These are phyloP conservation scores for Domatiomyces catenatus DNA, from an alignment of 2,329 filamentous ascomycete genomes.

Conservation along the genomic window DNA sequence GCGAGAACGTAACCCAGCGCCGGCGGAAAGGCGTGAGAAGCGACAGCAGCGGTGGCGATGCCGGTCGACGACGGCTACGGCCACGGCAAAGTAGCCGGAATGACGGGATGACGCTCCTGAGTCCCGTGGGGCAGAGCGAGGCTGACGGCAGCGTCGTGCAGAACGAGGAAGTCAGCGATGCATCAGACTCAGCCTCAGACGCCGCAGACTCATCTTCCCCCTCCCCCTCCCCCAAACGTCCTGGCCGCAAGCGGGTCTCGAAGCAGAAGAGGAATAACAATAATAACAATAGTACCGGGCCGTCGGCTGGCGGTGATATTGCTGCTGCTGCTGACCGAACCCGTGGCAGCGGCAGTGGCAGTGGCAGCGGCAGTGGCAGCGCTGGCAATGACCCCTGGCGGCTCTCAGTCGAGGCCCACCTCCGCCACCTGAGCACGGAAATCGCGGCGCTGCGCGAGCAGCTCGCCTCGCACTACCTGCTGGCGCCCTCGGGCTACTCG, in stretches of 20 bases:
- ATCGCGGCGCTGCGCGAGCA: conserved; percentile 85
- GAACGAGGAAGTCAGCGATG: conserved; percentile 32
- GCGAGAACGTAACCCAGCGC: conserved; percentile 1
- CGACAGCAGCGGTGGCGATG: conserved; percentile 1
- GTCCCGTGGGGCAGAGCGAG: conserved; percentile 58
- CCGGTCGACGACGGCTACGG: conserved; percentile 1
- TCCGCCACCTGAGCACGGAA: conserved; percentile 82
- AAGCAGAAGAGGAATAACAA: conserved; percentile 22
- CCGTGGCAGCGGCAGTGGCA: neutral
- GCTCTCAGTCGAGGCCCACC: conserved; percentile 56
- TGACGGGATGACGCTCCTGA: conserved; percentile 54
- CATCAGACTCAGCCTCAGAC: conserved; percentile 18
- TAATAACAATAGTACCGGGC: no score
- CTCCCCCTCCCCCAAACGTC: conserved; percentile 1
- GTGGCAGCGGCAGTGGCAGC: neutral
- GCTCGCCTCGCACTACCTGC: conserved; percentile 59
- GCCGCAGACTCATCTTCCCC: conserved; percentile 1
- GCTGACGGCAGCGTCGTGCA: conserved; percentile 11
- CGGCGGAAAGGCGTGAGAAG: neutral
- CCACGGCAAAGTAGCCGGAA: conserved; percentile 4
- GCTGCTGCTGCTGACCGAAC: neutral
- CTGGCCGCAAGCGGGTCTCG: conserved; percentile 6
- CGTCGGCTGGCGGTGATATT: neutral
- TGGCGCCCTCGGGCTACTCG: conserved; percentile 11
- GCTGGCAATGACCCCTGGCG: neutral